A percentile compares a stretch with the other conserved stretches of the same genome.
phyloP scores from a whole-genome alignment of 495 filamentous ascomycete genomes.

The Penicillium cinerascens region DNA sequence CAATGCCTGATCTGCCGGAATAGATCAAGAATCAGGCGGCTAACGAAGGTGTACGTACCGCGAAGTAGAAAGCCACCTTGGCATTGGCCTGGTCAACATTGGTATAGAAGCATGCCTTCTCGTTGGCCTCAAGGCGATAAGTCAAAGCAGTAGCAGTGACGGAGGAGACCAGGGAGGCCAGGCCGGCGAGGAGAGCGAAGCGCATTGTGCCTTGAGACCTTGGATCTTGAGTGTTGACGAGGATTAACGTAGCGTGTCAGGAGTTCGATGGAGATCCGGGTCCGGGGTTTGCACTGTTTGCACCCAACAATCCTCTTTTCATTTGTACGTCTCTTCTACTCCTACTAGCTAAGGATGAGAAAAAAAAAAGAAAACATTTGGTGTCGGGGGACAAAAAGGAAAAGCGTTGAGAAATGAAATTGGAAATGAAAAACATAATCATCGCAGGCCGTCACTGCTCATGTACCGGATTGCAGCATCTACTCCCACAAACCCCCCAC shows the following conservation, averaged over 20 bases:
- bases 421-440: constrained; percentile 9
- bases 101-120: constrained; percentile 93
- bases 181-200: constrained; percentile 44
- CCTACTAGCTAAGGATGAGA: constrained; percentile 7
- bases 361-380: neutral
- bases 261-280: constrained; percentile 29
- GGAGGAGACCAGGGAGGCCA: constrained; percentile 62
- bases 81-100: constrained; percentile 63
- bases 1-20: neutral
- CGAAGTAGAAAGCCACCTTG: constrained; percentile 98
- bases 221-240: constrained; percentile 4
- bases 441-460: constrained; percentile 22
- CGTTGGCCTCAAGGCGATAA: constrained; percentile 85
- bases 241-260: constrained; percentile 16
- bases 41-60: constrained; percentile 55
- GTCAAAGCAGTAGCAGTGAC: constrained; percentile 83
- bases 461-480: constrained; percentile 26
- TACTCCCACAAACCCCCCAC: constrained; percentile 16
- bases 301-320: constrained; percentile 19
- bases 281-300: constrained; percentile 40
- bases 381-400: neutral
- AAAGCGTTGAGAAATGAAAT: constrained; percentile 3
- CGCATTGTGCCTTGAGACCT: constrained; percentile 32
- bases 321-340: constrained; percentile 22
- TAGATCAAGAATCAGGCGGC: neutral